These are phyloP conservation scores for Fusarium paranaense DNA, from an alignment of 2,329 filamentous ascomycete genomes.

Conservation along the genomic window DNA sequence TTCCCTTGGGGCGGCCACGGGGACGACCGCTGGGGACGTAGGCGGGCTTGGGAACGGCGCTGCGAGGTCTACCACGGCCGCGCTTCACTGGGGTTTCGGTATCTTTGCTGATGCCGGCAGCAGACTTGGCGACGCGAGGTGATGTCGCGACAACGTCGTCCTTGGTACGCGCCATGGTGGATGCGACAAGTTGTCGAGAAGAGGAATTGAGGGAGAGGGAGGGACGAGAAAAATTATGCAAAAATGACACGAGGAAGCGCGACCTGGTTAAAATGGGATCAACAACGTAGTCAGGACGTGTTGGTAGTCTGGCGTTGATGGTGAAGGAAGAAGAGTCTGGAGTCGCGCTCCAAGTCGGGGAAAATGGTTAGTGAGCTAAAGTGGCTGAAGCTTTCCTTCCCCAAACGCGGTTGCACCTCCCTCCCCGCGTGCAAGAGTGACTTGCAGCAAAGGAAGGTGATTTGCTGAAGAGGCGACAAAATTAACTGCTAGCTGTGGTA, in stretches of 20 bases:
- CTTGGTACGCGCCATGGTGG: slow-evolving; percentile 49
- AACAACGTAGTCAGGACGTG: neutral
- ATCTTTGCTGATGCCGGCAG: slow-evolving; percentile 54
- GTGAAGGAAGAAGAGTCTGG: slow-evolving; percentile 21
- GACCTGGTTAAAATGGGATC: neutral
- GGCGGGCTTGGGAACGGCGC: slow-evolving; percentile 45
- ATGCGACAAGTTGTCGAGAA: neutral
- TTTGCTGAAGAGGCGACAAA: neutral
- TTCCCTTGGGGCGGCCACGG: slow-evolving; percentile 61
- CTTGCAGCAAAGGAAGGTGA: neutral
- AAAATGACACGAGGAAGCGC: slow-evolving; percentile 19
- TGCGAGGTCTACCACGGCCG: slow-evolving; percentile 56
- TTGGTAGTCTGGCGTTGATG: slow-evolving; percentile 7
- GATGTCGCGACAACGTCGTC: slow-evolving; percentile 42
- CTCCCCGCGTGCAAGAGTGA: slow-evolving; percentile 5
- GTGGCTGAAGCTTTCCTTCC: slow-evolving; percentile 29
- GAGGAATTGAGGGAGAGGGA: neutral
- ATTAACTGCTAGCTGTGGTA: neutral
- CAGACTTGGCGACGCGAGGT: slow-evolving; percentile 43
- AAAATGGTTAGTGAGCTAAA: slow-evolving; percentile 17
- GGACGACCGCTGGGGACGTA: slow-evolving; percentile 57
- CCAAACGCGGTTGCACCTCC: slow-evolving; percentile 11
- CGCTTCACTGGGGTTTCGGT: slow-evolving; percentile 52
- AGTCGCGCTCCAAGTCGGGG: slow-evolving; percentile 11
- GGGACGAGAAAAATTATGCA: slow-evolving; percentile 13